Evolutionary conservation across 305 asterid species (phyloP).

Genomic region (Solanum chacoense): DNA sequence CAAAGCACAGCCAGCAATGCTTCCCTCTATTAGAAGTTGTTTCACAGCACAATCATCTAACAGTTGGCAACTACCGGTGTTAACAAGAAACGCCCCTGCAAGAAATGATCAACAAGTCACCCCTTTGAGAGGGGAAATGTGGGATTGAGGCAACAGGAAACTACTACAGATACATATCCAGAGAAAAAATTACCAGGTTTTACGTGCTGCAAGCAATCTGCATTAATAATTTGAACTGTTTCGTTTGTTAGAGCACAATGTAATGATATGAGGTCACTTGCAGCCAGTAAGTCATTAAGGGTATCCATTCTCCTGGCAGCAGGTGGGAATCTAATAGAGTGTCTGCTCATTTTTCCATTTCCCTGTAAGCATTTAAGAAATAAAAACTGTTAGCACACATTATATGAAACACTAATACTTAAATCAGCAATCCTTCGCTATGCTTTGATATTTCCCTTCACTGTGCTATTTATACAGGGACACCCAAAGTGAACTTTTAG

Average conservation of each 20-base stretch:
- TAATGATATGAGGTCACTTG: constrained; percentile 87
- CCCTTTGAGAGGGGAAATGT: constrained; percentile 14
- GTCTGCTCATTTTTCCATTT: constrained; percentile 45
- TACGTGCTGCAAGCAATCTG: constrained; percentile 87
- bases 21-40: constrained; percentile 94
- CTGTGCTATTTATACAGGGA: background rate
- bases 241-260: constrained; percentile 90
- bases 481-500: background rate
- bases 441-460: background rate
- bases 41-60: constrained; percentile 98
- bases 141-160: background rate
- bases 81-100: constrained; percentile 94
- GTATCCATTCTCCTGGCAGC: constrained; percentile 99
- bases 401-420: background rate
- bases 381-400: background rate
- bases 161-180: background rate
- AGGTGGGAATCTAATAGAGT: constrained; percentile 67
- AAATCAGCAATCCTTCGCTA: background rate
- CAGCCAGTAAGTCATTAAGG: constrained; percentile 94
- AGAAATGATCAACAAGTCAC: constrained; percentile 17
- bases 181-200: constrained; percentile 58
- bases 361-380: constrained; percentile 32
- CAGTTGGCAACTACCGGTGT: constrained; percentile 96
- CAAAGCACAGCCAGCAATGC: constrained; percentile 93
- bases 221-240: constrained; percentile 75